Evolutionary conservation across 208 protist genomes (phyloP).

Genomic region (Leishmania braziliensis): DNA sequence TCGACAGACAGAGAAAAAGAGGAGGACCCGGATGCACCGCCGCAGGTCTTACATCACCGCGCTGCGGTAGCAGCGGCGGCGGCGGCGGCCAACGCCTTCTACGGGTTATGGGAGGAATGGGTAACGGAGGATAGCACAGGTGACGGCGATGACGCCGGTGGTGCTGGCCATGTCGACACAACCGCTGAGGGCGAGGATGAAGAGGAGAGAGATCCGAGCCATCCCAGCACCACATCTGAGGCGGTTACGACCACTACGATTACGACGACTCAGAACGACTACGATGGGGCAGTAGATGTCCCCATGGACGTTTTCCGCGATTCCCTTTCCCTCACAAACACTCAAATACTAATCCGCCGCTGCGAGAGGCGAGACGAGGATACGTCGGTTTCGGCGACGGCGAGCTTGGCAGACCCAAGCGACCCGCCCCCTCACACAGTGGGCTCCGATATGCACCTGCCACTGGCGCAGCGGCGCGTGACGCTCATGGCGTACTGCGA

Average conservation of each 20-base stretch:
- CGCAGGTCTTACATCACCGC: constrained; percentile 20
- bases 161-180: not conserved
- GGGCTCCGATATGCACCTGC: constrained; percentile 10
- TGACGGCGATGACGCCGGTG: constrained; percentile 1
- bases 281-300: constrained; percentile 14
- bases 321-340: constrained; percentile 27
- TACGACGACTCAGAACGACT: constrained; percentile 5
- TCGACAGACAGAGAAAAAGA: constrained; percentile 9
- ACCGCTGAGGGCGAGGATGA: not conserved
- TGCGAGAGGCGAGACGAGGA: constrained; percentile 14
- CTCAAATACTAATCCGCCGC: constrained; percentile 20
- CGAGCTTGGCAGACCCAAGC: constrained; percentile 9
- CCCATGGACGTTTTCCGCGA: constrained; percentile 31
- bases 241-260: not conserved
- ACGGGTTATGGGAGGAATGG: not conserved
- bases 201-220: no score
- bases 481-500: not conserved
- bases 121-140: not conserved
- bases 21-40: constrained; percentile 23
- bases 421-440: constrained; percentile 13
- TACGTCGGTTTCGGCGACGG: constrained; percentile 12
- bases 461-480: not conserved
- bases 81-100: not conserved
- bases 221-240: not conserved
- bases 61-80: not conserved